Percentiles rank a stretch among this genome's conserved stretches.
phyloP scores from a whole-genome alignment of 306 rosid genomes.

The Luffa acutangula region DNA sequence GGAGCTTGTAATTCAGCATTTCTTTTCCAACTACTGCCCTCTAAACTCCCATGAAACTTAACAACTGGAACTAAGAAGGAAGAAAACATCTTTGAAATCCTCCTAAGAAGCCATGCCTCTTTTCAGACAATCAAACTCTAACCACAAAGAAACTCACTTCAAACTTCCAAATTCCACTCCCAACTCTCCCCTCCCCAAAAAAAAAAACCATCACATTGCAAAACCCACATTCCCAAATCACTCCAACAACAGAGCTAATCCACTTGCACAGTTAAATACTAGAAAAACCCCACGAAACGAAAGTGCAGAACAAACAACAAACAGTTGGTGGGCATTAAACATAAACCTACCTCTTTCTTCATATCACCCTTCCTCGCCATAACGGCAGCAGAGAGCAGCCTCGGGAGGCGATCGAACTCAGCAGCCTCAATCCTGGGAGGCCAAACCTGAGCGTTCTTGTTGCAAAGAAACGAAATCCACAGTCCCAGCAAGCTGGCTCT shows the following conservation, averaged over 20 bases:
- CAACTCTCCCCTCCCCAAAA: background rate
- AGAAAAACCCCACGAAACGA: background rate
- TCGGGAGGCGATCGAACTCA: slow-evolving; percentile 87
- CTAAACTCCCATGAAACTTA: background rate
- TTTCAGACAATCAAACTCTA: background rate
- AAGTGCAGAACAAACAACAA: background rate
- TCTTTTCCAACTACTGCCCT: background rate
- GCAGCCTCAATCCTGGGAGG: slow-evolving; percentile 92
- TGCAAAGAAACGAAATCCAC: slow-evolving; percentile 70
- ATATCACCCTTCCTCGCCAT: slow-evolving; percentile 54
- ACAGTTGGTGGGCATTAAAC: background rate
- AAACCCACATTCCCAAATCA: slow-evolving; percentile 1
- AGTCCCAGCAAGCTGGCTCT: slow-evolving; percentile 55
- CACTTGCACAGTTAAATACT: background rate
- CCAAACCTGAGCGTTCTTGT: slow-evolving; percentile 78
- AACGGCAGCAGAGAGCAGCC: slow-evolving; percentile 82
- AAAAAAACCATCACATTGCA: background rate
- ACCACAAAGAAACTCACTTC: background rate
- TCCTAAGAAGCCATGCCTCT: background rate
- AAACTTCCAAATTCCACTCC: background rate
- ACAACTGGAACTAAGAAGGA: background rate
- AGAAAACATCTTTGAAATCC: background rate
- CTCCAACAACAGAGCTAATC: background rate
- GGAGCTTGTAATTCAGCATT: background rate
- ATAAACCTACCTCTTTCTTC: slow-evolving; percentile 49